Evolutionary conservation across 2,329 filamentous ascomycete genomes (phyloP), one percentile per base, ranked within the genome.

Genomic region (Aschersonia sp.): DNA sequence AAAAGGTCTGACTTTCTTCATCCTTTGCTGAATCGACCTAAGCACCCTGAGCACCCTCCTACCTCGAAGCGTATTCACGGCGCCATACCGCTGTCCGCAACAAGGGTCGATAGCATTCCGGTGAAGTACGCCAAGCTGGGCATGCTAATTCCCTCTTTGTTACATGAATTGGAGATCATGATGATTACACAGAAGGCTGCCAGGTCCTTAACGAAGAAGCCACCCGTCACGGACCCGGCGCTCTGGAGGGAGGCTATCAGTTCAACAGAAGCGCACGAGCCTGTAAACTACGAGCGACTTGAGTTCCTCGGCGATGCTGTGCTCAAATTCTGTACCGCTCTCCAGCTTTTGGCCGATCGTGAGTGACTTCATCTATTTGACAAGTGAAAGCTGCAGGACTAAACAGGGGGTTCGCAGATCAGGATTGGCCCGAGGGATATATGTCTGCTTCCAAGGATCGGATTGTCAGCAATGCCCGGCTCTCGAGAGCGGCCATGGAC

Each of bases 221-320:
- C 87, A 1, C 57, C 60, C 0, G 73, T 90, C 37, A 60, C 61
- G 0, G 63, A 83, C 52, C 53, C 77, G 4, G 62, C 66, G 1
- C 65, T 83, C 35, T 58, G 94, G 0, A 60, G 79, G 1, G 80
- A 78, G 8, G 87, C 89, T 1, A 81, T 94, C 45, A 85, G 76
- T 46, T 70, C 85, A 0, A 76, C 81, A 0, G 70, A 70, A 1
- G 79, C 85, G 0, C 58, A 63, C 2, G 78, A 81, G 44, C 60
- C 66, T 1, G 72, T 71, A 0, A 75, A 95, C 53, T 96, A 96
- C 58, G 84, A 97, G 56, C 72, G 84, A 3, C 68, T 94, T 0
- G 92, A 97, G 59, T 94, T 94, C 54, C 67, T 96, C 0, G 92
- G 92, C 0, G 90, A 97, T 57, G 80, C 79, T 0, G 70, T 94